Percentiles rank a stretch among this genome's conserved stretches.
phyloP scores from a whole-genome alignment of 75 land plant genomes.

The Pinus tabuliformis region DNA sequence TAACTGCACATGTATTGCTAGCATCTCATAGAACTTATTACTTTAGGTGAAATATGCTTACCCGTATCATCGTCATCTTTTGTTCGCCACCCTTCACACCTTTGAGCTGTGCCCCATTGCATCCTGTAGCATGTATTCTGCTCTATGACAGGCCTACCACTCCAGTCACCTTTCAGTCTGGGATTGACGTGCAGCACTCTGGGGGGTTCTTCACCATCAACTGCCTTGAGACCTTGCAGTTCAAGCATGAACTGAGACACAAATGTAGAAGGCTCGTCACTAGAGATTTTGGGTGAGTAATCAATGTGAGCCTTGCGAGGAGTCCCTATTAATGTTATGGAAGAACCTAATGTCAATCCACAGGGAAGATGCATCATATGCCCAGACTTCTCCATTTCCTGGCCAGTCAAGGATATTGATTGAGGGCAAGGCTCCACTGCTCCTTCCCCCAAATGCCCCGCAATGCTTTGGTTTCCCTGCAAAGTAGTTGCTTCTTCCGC shows the following conservation, averaged over 20 bases:
- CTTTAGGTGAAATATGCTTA: not conserved
- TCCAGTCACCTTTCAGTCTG: conserved; percentile 69
- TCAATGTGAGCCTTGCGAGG: conserved; percentile 50
- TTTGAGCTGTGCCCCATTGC: conserved; percentile 67
- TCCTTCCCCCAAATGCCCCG: not conserved
- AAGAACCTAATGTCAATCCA: conserved; percentile 64
- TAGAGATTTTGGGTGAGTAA: conserved; percentile 21
- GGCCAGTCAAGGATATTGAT: conserved; percentile 18
- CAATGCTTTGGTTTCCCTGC: conserved; percentile 11
- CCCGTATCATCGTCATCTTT: conserved; percentile 51
- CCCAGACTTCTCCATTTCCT: conserved; percentile 5
- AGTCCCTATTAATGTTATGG: conserved; percentile 58
- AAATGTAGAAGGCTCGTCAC: conserved; percentile 19
- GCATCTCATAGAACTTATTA: not conserved
- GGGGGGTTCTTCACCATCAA: conserved; percentile 69
- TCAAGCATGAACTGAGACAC: conserved; percentile 69
- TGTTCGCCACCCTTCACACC: conserved; percentile 59
- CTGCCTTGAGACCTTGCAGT: conserved; percentile 52
- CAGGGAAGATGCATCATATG: conserved; percentile 46
- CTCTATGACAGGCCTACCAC: conserved; percentile 61
- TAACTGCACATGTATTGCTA: not conserved
- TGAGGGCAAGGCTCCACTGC: conserved; percentile 30
- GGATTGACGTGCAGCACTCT: conserved; percentile 68
- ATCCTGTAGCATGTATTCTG: conserved; percentile 68
- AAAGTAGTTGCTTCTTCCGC: conserved; percentile 8